These are phyloP conservation scores for Jatropha curcas DNA, from an alignment of 345 rosid species.

Conservation along the genomic window DNA sequence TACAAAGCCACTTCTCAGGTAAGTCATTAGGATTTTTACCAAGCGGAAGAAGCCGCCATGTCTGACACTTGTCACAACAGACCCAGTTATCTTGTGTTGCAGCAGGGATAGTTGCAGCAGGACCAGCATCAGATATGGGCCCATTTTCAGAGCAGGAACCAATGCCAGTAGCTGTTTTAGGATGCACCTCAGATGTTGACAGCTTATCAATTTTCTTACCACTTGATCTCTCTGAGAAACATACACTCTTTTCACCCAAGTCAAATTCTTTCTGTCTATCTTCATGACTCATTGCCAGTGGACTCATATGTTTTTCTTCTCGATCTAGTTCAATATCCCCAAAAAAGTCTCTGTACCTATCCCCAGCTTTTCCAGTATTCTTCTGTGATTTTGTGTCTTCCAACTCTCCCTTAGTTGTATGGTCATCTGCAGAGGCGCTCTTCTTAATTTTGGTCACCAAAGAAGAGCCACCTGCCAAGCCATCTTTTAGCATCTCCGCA, in stretches of 20 bases:
- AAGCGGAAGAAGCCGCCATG: slow-evolving; percentile 91
- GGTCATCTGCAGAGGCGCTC: slow-evolving; percentile 33
- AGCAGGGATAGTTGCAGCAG: slow-evolving; percentile 43
- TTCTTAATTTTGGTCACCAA: slow-evolving; percentile 49
- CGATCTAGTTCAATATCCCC: slow-evolving; percentile 69
- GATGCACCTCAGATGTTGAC: slow-evolving; percentile 35
- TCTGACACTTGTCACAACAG: slow-evolving; percentile 81
- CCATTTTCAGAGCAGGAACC: slow-evolving; percentile 37
- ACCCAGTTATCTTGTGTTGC: slow-evolving; percentile 80
- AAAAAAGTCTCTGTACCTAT: slow-evolving; percentile 66
- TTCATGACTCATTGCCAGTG: slow-evolving; percentile 34
- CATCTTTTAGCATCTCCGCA: slow-evolving; percentile 44
- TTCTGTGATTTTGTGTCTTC: slow-evolving; percentile 46
- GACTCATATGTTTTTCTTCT: slow-evolving; percentile 52
- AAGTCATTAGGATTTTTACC: slow-evolving; percentile 60
- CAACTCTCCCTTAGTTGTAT: slow-evolving; percentile 41
- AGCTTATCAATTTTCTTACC: slow-evolving; percentile 37
- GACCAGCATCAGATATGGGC: slow-evolving; percentile 46
- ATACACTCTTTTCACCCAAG: slow-evolving; percentile 42
- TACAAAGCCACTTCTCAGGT: slow-evolving; percentile 93
- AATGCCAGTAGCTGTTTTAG: slow-evolving; percentile 27
- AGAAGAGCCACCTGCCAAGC: slow-evolving; percentile 42
- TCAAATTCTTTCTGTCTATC: slow-evolving; percentile 38
- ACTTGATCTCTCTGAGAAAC: slow-evolving; percentile 39
- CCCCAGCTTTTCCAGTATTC: slow-evolving; percentile 49